phyloP scores from a whole-genome alignment of 169 alveolate genomes.

The Amoebophrya sp. region DNA sequence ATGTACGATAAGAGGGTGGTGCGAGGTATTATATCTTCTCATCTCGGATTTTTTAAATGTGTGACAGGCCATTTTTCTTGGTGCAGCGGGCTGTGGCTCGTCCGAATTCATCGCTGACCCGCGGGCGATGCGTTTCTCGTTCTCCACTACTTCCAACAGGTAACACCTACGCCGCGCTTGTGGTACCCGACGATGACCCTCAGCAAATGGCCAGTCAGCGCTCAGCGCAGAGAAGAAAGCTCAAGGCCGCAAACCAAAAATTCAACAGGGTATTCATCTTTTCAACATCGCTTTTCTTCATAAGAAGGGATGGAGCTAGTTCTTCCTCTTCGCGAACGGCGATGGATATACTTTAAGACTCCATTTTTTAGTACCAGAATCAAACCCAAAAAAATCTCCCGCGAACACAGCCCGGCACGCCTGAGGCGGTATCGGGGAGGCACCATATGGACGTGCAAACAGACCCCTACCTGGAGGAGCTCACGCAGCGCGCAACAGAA shows the following conservation, averaged over 20 bases:
- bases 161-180: not conserved
- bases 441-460: constrained; percentile 52
- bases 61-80: too few relatives aligned
- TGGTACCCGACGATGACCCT: not conserved
- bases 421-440: constrained; percentile 55
- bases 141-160: not conserved
- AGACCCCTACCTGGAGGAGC: constrained; percentile 53
- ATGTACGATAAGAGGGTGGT: not conserved
- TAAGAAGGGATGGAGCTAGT: too few relatives aligned
- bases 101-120: too few relatives aligned
- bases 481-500: constrained; percentile 59
- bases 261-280: not conserved
- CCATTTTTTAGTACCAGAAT: too few relatives aligned
- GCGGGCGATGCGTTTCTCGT: too few relatives aligned
- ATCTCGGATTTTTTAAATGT: too few relatives aligned
- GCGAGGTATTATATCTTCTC: not conserved
- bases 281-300: not conserved
- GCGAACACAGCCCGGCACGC: constrained; percentile 41
- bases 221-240: not conserved
- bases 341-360: too few relatives aligned
- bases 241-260: not conserved
- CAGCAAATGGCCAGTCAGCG: not conserved
- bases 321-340: too few relatives aligned
- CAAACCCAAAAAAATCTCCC: too few relatives aligned
- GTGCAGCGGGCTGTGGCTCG: too few relatives aligned